Conservation (phyloP, 768 basidiomycete species). For the Mycena olivaceomarginata region DNA sequence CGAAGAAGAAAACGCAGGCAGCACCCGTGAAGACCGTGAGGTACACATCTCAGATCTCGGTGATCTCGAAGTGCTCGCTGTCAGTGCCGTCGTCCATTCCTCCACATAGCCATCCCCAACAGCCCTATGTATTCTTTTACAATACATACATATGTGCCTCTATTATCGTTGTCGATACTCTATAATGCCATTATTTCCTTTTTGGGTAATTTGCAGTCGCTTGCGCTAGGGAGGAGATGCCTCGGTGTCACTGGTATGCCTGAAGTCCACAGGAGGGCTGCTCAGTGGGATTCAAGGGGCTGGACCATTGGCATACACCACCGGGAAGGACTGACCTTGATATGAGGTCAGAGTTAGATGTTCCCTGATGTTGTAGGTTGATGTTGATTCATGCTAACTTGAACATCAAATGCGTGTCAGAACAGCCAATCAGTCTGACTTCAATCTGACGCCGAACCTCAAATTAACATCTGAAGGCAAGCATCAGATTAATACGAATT, state of each 20-base stretch:
- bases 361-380: too few species aligned
- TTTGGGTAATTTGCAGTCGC: constrained; percentile 1
- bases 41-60: background rate
- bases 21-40: background rate
- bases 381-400: too few species aligned
- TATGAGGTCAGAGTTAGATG: too few species aligned
- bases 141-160: background rate
- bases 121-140: background rate
- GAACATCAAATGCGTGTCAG: too few species aligned
- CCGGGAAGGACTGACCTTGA: too few species aligned
- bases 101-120: background rate
- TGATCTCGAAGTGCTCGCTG: background rate
- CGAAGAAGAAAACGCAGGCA: background rate
- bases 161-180: background rate
- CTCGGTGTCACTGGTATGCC: background rate
- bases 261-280: background rate
- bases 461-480: too few species aligned
- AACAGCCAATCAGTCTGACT: too few species aligned
- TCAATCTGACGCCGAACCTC: too few species aligned
- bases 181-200: background rate
- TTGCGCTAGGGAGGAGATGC: background rate
- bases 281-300: too few species aligned
- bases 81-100: background rate
- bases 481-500: too few species aligned
- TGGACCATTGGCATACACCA: too few species aligned